Percentiles rank a stretch among this genome's conserved stretches.
phyloP scores from a whole-genome alignment of 2,329 filamentous ascomycete genomes.

The Phialemoniopsis sp. region DNA sequence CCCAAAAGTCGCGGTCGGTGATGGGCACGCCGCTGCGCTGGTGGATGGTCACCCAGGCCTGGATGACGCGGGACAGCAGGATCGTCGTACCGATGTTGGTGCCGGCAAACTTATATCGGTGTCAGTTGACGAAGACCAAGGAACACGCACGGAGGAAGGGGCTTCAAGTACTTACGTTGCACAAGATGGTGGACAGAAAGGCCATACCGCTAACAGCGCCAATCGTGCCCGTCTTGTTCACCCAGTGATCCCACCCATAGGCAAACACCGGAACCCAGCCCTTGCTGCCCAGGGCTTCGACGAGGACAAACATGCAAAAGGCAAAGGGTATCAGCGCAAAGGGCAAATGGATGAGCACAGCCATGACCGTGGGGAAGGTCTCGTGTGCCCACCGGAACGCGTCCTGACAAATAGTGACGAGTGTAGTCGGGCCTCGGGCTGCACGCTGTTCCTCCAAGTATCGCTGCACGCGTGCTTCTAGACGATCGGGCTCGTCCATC shows the following conservation, averaged over 20 bases:
- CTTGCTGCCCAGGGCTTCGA: conserved; percentile 68
- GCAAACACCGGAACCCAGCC: conserved; percentile 73
- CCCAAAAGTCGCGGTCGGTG: conserved; percentile 65
- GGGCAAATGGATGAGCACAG: conserved; percentile 62
- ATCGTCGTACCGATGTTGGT: conserved; percentile 77
- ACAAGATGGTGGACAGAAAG: conserved; percentile 65
- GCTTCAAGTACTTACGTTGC: conserved; percentile 62
- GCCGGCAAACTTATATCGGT: conserved; percentile 57
- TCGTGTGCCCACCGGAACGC: conserved; percentile 58
- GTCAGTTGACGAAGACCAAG: background rate
- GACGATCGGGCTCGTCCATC: conserved; percentile 1
- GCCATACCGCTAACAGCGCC: conserved; percentile 70
- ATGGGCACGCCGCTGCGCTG: conserved; percentile 40
- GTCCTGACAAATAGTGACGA: conserved; percentile 44
- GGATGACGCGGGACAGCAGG: conserved; percentile 65
- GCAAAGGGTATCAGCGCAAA: conserved; percentile 67
- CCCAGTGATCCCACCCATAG: conserved; percentile 71
- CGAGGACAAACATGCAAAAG: conserved; percentile 70
- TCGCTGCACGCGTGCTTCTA: too few species aligned
- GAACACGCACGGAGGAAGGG: background rate
- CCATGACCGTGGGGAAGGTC: conserved; percentile 66
- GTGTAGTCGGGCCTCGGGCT: conserved; percentile 29
- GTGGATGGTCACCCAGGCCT: conserved; percentile 63
- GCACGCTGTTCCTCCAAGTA: too few species aligned
- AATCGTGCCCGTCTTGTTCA: conserved; percentile 62